phyloP scores from a whole-genome alignment of 2,329 filamentous ascomycete genomes.

The Hymenoscyphus scutula region DNA sequence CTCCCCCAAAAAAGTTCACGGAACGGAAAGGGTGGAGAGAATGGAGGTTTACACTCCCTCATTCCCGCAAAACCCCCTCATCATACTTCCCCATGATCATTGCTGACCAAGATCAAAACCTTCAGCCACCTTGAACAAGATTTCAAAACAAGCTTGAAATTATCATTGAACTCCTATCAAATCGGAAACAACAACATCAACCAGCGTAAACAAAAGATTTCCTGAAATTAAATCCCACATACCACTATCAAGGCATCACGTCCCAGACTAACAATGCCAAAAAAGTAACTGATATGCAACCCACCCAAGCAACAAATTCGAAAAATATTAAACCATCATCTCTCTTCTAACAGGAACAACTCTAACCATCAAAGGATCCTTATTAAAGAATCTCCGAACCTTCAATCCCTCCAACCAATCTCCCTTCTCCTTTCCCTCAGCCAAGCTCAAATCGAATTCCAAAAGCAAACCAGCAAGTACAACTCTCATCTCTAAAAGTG shows the following conservation, averaged over 20 bases:
- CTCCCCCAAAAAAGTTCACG: too few species aligned
- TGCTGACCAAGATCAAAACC: too few species aligned
- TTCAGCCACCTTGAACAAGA: too few species aligned
- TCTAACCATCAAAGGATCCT: constrained; percentile 9
- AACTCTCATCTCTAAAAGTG: constrained; percentile 9
- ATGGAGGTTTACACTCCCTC: too few species aligned
- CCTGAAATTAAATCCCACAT: background rate
- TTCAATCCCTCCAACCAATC: constrained; percentile 6
- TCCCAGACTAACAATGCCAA: background rate
- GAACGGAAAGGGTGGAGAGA: too few species aligned
- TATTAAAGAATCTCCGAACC: constrained; percentile 10
- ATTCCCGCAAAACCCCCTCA: too few species aligned
- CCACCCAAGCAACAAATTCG: background rate
- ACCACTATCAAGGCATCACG: background rate
- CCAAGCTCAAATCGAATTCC: constrained; percentile 16
- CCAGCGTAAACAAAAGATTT: background rate
- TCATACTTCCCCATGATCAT: too few species aligned
- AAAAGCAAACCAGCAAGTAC: constrained; percentile 13
- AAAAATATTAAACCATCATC: background rate
- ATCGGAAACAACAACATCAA: background rate
- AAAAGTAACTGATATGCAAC: background rate
- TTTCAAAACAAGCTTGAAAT: background rate
- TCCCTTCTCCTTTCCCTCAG: background rate
- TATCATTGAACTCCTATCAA: background rate
- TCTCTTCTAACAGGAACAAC: background rate